Percentiles rank a stretch among this genome's conserved stretches.
Conservation (phyloP, 2,329 filamentous ascomycete genomes). For the Cucurbitaria berberidis region DNA sequence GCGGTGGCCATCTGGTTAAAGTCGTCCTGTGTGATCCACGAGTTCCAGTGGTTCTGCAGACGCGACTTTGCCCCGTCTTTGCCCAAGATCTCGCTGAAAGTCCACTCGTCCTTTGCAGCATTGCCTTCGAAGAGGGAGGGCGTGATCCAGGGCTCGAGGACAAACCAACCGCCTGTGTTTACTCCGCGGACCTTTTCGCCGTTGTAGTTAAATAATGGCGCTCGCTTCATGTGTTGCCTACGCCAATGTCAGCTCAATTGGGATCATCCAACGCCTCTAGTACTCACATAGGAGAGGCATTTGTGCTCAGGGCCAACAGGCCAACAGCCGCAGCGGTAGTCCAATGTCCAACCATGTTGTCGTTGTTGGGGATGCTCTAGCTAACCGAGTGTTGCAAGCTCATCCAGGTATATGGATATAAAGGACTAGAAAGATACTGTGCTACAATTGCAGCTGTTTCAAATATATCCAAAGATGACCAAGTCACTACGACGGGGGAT, state of each 20-base stretch:
- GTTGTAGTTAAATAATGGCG: slow-evolving; percentile 60
- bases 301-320: slow-evolving; percentile 38
- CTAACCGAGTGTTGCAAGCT: slow-evolving; percentile 10
- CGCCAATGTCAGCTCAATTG: background rate
- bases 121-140: slow-evolving; percentile 64
- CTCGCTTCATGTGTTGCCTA: slow-evolving; percentile 34
- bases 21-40: slow-evolving; percentile 63
- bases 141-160: slow-evolving; percentile 69
- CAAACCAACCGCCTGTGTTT: slow-evolving; percentile 70
- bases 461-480: slow-evolving; percentile 14
- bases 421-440: slow-evolving; percentile 5
- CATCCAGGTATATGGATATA: slow-evolving; percentile 14
- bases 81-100: slow-evolving; percentile 58
- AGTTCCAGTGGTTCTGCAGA: slow-evolving; percentile 64
- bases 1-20: slow-evolving; percentile 62
- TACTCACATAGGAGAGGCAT: slow-evolving; percentile 41
- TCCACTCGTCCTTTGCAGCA: slow-evolving; percentile 64
- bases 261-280: background rate
- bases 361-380: slow-evolving; percentile 12
- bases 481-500: slow-evolving; percentile 13
- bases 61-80: slow-evolving; percentile 54
- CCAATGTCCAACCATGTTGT: slow-evolving; percentile 38
- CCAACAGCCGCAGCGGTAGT: slow-evolving; percentile 32
- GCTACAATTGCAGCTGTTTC: slow-evolving; percentile 14
- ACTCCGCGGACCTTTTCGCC: slow-evolving; percentile 66